Percentiles rank a stretch among this genome's conserved stretches.
phyloP scores from a whole-genome alignment of 1,284 basidiomycete genomes.

The Exobasidium rhododendri region DNA sequence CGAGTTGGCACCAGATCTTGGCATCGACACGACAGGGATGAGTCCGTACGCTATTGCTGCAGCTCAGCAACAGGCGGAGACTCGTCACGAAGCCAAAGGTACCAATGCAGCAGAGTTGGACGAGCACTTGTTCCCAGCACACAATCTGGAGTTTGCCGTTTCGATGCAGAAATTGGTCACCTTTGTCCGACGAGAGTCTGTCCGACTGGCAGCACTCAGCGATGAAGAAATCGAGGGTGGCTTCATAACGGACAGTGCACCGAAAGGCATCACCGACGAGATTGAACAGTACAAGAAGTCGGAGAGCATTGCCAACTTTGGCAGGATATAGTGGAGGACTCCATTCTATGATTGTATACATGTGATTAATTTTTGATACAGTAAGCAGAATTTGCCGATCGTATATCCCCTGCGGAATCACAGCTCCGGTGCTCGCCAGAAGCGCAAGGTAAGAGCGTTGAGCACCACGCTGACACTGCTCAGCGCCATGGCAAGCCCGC shows the following conservation, averaged over 20 bases:
- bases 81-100: neutral
- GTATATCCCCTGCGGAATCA: too few species aligned
- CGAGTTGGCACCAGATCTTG: conserved; percentile 16
- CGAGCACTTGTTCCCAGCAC: neutral
- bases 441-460: conserved; percentile 24
- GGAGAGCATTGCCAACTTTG: neutral
- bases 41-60: neutral
- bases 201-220: conserved; percentile 67
- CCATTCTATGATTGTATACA: too few species aligned
- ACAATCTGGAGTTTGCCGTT: conserved; percentile 52
- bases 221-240: conserved; percentile 58
- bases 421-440: neutral
- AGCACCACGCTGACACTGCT: conserved; percentile 26
- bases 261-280: neutral
- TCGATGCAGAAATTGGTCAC: conserved; percentile 72
- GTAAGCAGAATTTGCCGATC: too few species aligned
- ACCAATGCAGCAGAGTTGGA: neutral
- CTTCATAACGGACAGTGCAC: neutral
- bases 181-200: conserved; percentile 75
- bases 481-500: conserved; percentile 34
- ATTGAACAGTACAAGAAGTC: neutral
- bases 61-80: neutral
- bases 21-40: neutral
- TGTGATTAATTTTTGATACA: too few species aligned
- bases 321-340: neutral